Evolutionary conservation across 2,329 filamentous ascomycete species (phyloP), one percentile per base, ranked within the genome.

Genomic region (Cyphellophora europaea): DNA sequence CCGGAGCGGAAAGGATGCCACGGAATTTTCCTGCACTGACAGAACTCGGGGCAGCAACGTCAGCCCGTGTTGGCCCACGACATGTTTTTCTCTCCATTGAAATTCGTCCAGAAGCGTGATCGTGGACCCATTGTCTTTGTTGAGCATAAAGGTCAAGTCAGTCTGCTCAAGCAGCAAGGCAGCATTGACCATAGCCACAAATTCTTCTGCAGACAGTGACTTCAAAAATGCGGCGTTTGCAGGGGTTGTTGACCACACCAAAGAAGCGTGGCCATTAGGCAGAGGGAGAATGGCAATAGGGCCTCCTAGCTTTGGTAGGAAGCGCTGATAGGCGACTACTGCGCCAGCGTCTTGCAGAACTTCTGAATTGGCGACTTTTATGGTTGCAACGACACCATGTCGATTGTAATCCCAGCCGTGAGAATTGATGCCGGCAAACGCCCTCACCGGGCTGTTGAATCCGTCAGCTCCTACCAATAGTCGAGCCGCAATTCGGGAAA

Each of bases 201-300:
- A 93, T 53, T 93, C 82, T 32, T 67, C 64, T 0, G 77, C 58
- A 0, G 77, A 65, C 4, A 98, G 69, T 23, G 72, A 73, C 65
- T 93, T 95, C 27, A 98, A 69, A 36, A 80, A 69, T 0, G 82
- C 71, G 1, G 89, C 91, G 41, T 85, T 78, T 36, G 77, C 69
- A 0, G 87, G 81, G 1, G 84, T 91, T 2, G 88, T 96, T 5
- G 87, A 93, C 91, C 91, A 98, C 12, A 98, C 91, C 4, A 98
- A 68, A 1, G 86, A 88, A 4, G 88, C 80, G 54, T 76, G 73
- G 44, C 83, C 82, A 13, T 83, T 82, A 0, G 91, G 91, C 6
- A 98, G 66, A 1, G 91, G 91, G 2, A 98, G 74, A 63, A 96
- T 78, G 12, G 91, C 91, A 33, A 96, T 77, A 0, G 91, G 91